Conservation (phyloP, 768 basidiomycete genomes). For the Chalciporus chontae region DNA sequence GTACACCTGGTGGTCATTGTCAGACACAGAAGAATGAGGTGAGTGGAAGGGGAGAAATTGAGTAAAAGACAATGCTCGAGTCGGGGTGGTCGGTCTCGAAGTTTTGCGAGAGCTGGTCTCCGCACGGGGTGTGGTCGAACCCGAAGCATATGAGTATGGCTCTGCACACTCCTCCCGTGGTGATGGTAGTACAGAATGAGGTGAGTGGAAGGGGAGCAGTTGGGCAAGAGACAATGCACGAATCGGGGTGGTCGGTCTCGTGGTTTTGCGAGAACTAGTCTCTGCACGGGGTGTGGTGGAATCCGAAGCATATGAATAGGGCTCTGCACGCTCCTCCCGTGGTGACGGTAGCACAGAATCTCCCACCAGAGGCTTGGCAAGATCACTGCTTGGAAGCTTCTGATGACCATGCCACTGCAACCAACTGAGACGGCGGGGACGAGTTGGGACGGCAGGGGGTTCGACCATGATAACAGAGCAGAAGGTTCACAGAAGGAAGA, state of each 20-base stretch:
- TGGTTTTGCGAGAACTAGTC: conserved; percentile 1
- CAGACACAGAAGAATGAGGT: conserved; percentile 14
- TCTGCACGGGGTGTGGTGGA: conserved; percentile 1
- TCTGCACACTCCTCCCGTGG: conserved; percentile 14
- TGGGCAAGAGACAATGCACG: neutral
- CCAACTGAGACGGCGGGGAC: conserved; percentile 26
- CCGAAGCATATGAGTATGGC: neutral
- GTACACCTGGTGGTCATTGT: conserved; percentile 17
- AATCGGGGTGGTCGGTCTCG: conserved; percentile 20
- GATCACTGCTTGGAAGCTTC: conserved; percentile 20
- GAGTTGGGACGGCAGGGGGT: conserved; percentile 5
- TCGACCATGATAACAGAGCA: conserved; percentile 20
- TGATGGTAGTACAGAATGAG: conserved; percentile 10
- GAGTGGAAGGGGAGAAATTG: conserved; percentile 25
- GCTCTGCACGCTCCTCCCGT: conserved; percentile 12
- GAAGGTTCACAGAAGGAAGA: conserved; percentile 5
- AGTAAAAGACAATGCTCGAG: conserved; percentile 20
- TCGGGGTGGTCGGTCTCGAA: conserved; percentile 20
- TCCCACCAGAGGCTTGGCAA: conserved; percentile 2
- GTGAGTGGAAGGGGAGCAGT: conserved; percentile 14
- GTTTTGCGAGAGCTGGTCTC: conserved; percentile 3
- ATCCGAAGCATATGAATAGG: neutral
- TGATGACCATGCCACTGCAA: conserved; percentile 25
- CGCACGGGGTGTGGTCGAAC: neutral
- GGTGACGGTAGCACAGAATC: conserved; percentile 19